Percentiles rank a stretch among this genome's conserved stretches.
Conservation (phyloP, 2,329 filamentous ascomycete species). For the Ophiostoma australiae region DNA sequence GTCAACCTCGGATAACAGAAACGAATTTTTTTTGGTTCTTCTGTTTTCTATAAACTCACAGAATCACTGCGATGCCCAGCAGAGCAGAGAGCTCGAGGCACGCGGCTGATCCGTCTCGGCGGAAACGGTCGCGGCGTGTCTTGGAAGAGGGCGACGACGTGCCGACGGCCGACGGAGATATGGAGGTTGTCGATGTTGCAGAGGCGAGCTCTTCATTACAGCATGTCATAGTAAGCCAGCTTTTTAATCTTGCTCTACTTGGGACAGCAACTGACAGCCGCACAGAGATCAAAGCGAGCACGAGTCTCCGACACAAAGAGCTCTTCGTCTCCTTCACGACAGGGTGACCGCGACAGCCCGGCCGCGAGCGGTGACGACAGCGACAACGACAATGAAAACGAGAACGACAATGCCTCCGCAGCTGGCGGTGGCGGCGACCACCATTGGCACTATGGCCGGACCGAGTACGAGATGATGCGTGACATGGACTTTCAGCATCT, state of each 20-base stretch:
- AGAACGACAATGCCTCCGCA: not conserved
- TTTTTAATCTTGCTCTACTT: too few relatives aligned
- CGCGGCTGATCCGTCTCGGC: constrained; percentile 23
- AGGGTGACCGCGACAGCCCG: not conserved
- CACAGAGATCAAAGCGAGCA: constrained; percentile 35
- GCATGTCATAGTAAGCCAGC: constrained; percentile 37
- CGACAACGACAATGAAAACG: not conserved
- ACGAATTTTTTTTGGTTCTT: not conserved
- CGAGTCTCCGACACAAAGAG: constrained; percentile 35
- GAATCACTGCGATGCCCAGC: constrained; percentile 3
- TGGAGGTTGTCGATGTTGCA: constrained; percentile 36
- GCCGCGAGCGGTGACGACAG: not conserved
- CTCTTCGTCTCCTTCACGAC: not conserved
- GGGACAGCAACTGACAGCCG: not conserved
- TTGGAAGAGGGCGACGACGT: constrained; percentile 34
- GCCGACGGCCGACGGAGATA: constrained; percentile 20
- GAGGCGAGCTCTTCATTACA: constrained; percentile 41
- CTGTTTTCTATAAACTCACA: not conserved
- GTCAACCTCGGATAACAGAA: not conserved
- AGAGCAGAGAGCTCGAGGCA: not conserved
- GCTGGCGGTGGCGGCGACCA: constrained; percentile 18
- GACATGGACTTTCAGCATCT: constrained; percentile 57
- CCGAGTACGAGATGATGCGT: constrained; percentile 58
- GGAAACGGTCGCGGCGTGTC: constrained; percentile 43
- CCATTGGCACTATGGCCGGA: constrained; percentile 33